These are phyloP conservation scores for Chaetothyriales sp. DNA, from an alignment of 2,329 filamentous ascomycete genomes.

Conservation along the genomic window DNA sequence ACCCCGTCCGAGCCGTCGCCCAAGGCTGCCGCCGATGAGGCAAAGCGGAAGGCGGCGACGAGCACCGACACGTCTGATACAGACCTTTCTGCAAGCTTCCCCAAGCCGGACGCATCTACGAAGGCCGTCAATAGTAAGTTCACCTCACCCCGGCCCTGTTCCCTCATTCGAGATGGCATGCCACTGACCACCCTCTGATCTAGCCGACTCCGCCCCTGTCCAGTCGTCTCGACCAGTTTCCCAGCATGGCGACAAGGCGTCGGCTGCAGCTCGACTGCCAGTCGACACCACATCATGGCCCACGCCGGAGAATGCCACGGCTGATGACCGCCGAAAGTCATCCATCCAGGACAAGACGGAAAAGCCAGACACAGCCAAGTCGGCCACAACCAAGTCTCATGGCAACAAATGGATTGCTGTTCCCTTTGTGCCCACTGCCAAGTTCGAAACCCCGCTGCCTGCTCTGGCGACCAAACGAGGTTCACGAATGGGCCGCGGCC, in stretches of 20 bases:
- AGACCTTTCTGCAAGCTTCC: background rate
- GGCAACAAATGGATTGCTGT: constrained; percentile 76
- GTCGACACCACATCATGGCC: constrained; percentile 75
- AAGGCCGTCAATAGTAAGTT: background rate
- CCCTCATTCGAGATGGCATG: background rate
- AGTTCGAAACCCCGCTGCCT: constrained; percentile 67
- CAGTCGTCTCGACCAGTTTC: constrained; percentile 18
- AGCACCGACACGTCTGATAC: background rate
- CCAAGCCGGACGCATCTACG: background rate
- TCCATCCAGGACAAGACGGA: constrained; percentile 43
- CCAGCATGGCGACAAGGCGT: constrained; percentile 18
- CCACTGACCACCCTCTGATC: background rate
- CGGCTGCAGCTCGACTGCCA: constrained; percentile 41
- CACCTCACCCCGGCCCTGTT: too few species aligned
- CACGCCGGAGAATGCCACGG: constrained; percentile 64
- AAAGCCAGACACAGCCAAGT: constrained; percentile 41
- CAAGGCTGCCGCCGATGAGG: constrained; percentile 22
- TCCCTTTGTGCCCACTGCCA: constrained; percentile 66
- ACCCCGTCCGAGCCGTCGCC: constrained; percentile 18
- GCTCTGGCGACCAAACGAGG: constrained; percentile 33
- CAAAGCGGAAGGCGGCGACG: constrained; percentile 6
- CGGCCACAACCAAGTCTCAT: constrained; percentile 35
- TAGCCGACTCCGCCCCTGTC: constrained; percentile 6
- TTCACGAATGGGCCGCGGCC: constrained; percentile 40
- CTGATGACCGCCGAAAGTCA: constrained; percentile 59